A percentile compares a stretch with the other conserved stretches of the same genome.
Evolutionary conservation across 1,139 yeast species (phyloP).

Genomic region (Eremothecium coryli): DNA sequence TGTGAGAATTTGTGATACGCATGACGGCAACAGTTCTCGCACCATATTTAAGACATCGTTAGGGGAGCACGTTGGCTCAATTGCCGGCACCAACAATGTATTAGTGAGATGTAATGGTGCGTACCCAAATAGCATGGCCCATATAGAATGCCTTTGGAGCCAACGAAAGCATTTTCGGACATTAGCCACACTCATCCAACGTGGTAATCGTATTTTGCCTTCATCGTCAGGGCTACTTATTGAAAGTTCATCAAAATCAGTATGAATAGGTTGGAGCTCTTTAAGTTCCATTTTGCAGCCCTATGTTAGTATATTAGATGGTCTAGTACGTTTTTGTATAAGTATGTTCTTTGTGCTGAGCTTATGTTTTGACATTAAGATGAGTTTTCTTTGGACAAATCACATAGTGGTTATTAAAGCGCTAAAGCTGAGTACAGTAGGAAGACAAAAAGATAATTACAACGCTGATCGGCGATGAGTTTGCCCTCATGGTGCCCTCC

Average conservation of each 20-base stretch:
- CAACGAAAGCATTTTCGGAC: slow-evolving; percentile 6
- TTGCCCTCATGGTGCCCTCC: slow-evolving; percentile 30
- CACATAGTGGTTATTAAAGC: too few relatives aligned
- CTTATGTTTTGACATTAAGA: too few relatives aligned
- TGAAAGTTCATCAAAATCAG: slow-evolving; percentile 4
- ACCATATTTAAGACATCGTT: slow-evolving; percentile 22
- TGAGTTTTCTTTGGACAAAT: too few relatives aligned
- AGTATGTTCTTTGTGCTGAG: too few relatives aligned
- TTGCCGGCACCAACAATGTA: slow-evolving; percentile 17
- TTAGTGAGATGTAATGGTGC: slow-evolving; percentile 23
- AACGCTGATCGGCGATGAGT: too few relatives aligned
- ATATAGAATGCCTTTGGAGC: slow-evolving; percentile 18
- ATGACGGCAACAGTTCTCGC: slow-evolving; percentile 18
- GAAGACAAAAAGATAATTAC: too few relatives aligned
- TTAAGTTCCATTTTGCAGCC: slow-evolving; percentile 11
- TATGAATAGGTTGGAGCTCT: slow-evolving; percentile 17
- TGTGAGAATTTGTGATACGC: slow-evolving; percentile 13
- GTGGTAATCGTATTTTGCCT: background rate
- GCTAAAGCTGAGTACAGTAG: too few relatives aligned
- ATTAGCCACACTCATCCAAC: slow-evolving; percentile 4
- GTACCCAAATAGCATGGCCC: slow-evolving; percentile 14
- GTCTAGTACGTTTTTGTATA: background rate
- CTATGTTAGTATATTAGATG: background rate
- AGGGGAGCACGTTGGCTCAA: slow-evolving; percentile 19
- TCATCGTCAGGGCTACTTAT: background rate